phyloP scores from a whole-genome alignment of 768 basidiomycete genomes.

The Lactifluus rugatus region DNA sequence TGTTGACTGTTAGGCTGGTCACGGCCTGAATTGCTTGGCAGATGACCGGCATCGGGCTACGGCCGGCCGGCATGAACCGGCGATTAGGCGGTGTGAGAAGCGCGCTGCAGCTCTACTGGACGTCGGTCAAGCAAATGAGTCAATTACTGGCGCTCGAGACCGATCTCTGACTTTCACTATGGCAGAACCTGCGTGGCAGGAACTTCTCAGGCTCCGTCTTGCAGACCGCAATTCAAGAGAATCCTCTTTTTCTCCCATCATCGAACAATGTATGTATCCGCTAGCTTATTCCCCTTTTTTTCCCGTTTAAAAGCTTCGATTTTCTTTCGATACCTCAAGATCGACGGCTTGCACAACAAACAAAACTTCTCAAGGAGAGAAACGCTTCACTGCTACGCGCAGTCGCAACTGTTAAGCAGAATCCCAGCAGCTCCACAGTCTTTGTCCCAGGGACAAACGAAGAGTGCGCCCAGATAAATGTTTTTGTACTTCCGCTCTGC shows the following conservation, averaged over 20 bases:
- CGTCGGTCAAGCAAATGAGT: neutral
- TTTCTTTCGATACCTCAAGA: constrained; percentile 37
- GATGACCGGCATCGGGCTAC: neutral
- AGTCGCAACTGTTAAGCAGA: constrained; percentile 59
- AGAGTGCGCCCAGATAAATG: constrained; percentile 47
- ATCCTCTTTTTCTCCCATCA: constrained; percentile 70
- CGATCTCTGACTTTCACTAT: constrained; percentile 31
- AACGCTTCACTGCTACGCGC: constrained; percentile 84
- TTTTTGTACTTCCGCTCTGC: neutral
- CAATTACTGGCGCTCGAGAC: neutral
- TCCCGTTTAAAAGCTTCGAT: constrained; percentile 17
- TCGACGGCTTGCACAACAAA: constrained; percentile 84
- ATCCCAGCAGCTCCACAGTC: constrained; percentile 53
- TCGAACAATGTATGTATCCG: constrained; percentile 78
- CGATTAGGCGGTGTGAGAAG: neutral
- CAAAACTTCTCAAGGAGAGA: constrained; percentile 83
- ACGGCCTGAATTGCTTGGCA: neutral
- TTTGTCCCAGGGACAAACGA: constrained; percentile 52
- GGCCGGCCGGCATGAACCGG: neutral
- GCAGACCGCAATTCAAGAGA: constrained; percentile 77
- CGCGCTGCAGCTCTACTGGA: neutral
- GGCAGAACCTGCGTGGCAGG: constrained; percentile 82
- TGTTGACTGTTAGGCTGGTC: too few species aligned
- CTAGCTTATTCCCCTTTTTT: constrained; percentile 8
- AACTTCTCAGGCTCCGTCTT: constrained; percentile 66